phyloP scores from a whole-genome alignment of 75 land plant species.

The Chamaecyparis obtusa region DNA sequence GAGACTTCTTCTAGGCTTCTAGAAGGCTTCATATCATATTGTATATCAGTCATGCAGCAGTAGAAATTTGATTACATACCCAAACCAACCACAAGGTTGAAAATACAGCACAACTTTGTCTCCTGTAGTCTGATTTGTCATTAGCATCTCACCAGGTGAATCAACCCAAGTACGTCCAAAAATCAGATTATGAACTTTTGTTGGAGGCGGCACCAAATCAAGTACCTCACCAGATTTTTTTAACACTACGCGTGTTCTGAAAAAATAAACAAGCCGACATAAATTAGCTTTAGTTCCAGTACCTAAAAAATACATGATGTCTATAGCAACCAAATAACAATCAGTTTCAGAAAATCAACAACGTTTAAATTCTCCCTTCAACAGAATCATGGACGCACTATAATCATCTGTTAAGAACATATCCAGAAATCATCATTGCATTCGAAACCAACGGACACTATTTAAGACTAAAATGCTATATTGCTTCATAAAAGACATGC shows the following conservation, averaged over 20 bases:
- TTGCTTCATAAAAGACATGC: background rate
- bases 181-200: slow-evolving; percentile 93
- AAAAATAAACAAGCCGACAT: slow-evolving; percentile 8
- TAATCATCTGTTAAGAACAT: background rate
- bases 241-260: slow-evolving; percentile 84
- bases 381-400: background rate
- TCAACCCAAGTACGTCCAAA: slow-evolving; percentile 99
- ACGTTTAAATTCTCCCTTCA: background rate
- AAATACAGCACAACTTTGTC: slow-evolving; percentile 95
- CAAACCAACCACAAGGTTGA: slow-evolving; percentile 99
- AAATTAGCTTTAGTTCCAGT: background rate
- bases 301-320: background rate
- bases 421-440: slow-evolving; percentile 1
- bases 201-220: slow-evolving; percentile 94
- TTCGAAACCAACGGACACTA: background rate
- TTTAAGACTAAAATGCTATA: background rate
- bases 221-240: slow-evolving; percentile 82
- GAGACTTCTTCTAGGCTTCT: background rate
- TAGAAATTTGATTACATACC: slow-evolving; percentile 44
- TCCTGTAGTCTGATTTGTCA: slow-evolving; percentile 94
- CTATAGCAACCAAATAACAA: background rate
- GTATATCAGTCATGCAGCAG: background rate
- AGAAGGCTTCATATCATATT: background rate
- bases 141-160: slow-evolving; percentile 95
- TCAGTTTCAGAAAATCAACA: background rate